Conservation (phyloP, 768 basidiomycete genomes). For the Peribolospora kevripleyi region DNA sequence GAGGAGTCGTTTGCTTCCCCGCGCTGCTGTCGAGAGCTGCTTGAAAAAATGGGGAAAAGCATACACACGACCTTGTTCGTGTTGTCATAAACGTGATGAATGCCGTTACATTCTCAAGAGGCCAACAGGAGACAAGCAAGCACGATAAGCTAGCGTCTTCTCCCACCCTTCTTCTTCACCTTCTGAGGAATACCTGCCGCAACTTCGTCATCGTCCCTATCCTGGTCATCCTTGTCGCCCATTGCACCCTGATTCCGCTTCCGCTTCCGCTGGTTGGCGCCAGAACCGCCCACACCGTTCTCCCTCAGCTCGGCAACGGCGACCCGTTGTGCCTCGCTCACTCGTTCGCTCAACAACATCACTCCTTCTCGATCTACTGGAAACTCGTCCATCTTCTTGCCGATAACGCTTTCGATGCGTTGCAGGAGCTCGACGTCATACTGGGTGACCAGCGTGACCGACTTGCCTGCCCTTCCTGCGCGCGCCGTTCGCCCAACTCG, state of each 20-base stretch:
- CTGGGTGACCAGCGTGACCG: constrained; percentile 91
- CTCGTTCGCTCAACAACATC: constrained; percentile 60
- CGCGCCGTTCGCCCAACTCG: constrained; percentile 92
- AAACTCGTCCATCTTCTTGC: constrained; percentile 68
- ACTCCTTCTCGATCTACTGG: constrained; percentile 46
- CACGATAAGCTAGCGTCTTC: background rate
- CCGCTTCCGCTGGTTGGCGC: constrained; percentile 29
- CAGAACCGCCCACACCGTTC: constrained; percentile 30
- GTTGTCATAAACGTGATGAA: too few species aligned
- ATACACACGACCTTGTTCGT: too few species aligned
- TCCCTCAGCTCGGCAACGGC: constrained; percentile 68
- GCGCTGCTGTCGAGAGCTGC: too few species aligned
- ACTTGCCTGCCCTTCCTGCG: constrained; percentile 89
- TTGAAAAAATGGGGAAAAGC: too few species aligned
- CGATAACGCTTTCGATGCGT: constrained; percentile 76
- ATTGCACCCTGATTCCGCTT: constrained; percentile 19
- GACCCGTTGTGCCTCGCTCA: constrained; percentile 48
- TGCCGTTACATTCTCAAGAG: too few species aligned
- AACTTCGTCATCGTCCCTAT: constrained; percentile 76
- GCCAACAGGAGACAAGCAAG: too few species aligned
- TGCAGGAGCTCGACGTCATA: constrained; percentile 93
- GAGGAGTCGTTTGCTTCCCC: too few species aligned
- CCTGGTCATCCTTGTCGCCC: constrained; percentile 41
- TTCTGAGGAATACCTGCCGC: constrained; percentile 63
- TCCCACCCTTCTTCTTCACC: constrained; percentile 23